phyloP scores from a whole-genome alignment of 2,329 filamentous ascomycete species.

The Xylariaceae sp. region DNA sequence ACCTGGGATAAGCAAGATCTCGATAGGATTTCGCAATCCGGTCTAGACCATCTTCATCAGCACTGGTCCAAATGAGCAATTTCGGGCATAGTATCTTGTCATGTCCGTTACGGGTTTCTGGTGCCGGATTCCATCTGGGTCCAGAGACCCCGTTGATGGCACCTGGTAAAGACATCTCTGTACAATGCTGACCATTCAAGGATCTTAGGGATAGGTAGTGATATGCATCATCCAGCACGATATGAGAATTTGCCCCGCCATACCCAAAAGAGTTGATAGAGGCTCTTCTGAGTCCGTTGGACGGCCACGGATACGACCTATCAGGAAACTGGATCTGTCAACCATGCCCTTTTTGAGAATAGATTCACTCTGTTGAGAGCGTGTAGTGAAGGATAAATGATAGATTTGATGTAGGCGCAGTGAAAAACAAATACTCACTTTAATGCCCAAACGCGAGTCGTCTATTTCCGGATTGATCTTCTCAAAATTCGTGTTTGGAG shows the following conservation, averaged over 20 bases:
- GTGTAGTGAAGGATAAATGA: no score
- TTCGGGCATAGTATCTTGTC: neutral
- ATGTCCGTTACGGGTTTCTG: neutral
- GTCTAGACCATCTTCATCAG: slow-evolving; percentile 4
- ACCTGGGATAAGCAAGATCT: neutral
- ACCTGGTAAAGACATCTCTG: neutral
- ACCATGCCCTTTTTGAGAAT: neutral
- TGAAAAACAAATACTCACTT: slow-evolving; percentile 7
- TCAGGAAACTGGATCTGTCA: slow-evolving; percentile 3
- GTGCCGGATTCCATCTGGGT: neutral
- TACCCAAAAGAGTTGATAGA: slow-evolving; percentile 29
- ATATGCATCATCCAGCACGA: slow-evolving; percentile 21
- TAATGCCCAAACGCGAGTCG: neutral
- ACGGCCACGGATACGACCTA: slow-evolving; percentile 16
- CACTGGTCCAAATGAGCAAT: slow-evolving; percentile 6
- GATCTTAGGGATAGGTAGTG: slow-evolving; percentile 5
- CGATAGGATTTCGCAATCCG: neutral
- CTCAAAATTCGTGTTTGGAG: slow-evolving; percentile 32
- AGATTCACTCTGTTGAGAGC: neutral
- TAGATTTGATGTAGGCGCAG: no score
- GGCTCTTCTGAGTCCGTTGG: slow-evolving; percentile 13
- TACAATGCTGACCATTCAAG: slow-evolving; percentile 6
- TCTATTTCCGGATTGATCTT: slow-evolving; percentile 25
- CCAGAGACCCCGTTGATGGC: neutral
- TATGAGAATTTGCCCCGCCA: slow-evolving; percentile 26